Evolutionary conservation across 2,329 filamentous ascomycete genomes (phyloP).

Genomic region (Aquanectria penicillioides): DNA sequence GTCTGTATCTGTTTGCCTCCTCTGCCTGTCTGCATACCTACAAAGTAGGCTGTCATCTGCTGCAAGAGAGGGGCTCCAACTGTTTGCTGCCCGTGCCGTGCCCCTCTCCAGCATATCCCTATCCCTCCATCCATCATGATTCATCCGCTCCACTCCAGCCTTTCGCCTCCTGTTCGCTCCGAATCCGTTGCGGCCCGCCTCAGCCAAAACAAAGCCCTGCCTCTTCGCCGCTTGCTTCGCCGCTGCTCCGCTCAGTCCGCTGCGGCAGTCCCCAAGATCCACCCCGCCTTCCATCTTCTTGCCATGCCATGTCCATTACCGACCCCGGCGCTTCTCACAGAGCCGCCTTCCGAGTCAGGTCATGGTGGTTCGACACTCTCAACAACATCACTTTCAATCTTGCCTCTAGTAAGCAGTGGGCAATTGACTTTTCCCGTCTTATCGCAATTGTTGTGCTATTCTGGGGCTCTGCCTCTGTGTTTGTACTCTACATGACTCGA

Average conservation of each 20-base stretch:
- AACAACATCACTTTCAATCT: conserved; percentile 17
- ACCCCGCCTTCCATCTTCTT: conserved; percentile 25
- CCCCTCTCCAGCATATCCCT: too few relatives aligned
- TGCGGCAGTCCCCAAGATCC: conserved; percentile 11
- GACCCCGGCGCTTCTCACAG: conserved; percentile 10
- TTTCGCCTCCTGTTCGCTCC: too few relatives aligned
- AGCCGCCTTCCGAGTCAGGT: conserved; percentile 32
- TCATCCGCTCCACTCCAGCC: too few relatives aligned
- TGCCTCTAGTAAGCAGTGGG: background rate
- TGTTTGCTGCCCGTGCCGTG: too few relatives aligned
- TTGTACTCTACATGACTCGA: conserved; percentile 1
- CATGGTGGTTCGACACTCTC: conserved; percentile 39
- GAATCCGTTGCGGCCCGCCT: too few relatives aligned
- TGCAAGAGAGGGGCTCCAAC: too few relatives aligned
- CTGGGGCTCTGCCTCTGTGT: background rate
- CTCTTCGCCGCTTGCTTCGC: background rate
- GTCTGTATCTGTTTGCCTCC: too few relatives aligned
- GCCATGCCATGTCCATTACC: too few relatives aligned
- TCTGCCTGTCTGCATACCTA: too few relatives aligned
- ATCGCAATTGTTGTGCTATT: background rate
- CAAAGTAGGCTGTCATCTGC: too few relatives aligned
- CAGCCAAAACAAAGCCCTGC: background rate
- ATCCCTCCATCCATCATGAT: too few relatives aligned
- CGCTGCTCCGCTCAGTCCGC: background rate
- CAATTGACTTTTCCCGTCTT: background rate